Percentiles rank a stretch among this genome's conserved stretches.
phyloP scores from a whole-genome alignment of 345 rosid species.

The Luvunga scandens region DNA sequence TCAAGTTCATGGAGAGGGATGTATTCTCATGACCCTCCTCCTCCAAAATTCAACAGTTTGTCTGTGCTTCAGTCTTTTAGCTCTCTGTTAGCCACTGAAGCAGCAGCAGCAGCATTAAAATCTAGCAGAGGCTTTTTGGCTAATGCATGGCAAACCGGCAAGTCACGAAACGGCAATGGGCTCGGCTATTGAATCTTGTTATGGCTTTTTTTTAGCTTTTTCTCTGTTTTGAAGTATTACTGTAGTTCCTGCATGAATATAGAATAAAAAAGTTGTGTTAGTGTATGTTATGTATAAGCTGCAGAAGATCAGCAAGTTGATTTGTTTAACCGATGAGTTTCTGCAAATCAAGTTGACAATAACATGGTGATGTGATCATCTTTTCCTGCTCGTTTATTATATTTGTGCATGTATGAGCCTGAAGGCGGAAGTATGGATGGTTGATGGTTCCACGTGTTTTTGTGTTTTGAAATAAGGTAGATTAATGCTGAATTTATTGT shows the following conservation, averaged over 20 bases:
- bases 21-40: conserved; percentile 9
- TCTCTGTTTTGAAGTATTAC: not conserved
- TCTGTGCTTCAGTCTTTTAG: conserved; percentile 26
- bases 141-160: conserved; percentile 59
- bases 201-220: conserved; percentile 21
- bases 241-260: conserved; percentile 11
- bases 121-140: conserved; percentile 25
- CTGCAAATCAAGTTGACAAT: not conserved
- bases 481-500: not conserved
- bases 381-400: not conserved
- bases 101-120: not conserved
- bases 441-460: too few relatives aligned
- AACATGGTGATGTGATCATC: conserved; percentile 6
- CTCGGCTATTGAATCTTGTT: conserved; percentile 32
- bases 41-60: conserved; percentile 43
- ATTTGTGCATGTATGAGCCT: not conserved
- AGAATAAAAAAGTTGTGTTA: conserved; percentile 7
- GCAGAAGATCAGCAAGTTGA: conserved; percentile 9
- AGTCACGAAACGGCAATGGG: conserved; percentile 66
- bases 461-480: too few relatives aligned
- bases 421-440: too few relatives aligned
- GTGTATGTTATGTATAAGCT: conserved; percentile 8
- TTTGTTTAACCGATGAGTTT: conserved; percentile 9
- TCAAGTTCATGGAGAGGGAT: conserved; percentile 23
- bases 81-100: conserved; percentile 9